Conservation (phyloP, 2,329 filamentous ascomycete genomes). For the Gyromitra esculenta region DNA sequence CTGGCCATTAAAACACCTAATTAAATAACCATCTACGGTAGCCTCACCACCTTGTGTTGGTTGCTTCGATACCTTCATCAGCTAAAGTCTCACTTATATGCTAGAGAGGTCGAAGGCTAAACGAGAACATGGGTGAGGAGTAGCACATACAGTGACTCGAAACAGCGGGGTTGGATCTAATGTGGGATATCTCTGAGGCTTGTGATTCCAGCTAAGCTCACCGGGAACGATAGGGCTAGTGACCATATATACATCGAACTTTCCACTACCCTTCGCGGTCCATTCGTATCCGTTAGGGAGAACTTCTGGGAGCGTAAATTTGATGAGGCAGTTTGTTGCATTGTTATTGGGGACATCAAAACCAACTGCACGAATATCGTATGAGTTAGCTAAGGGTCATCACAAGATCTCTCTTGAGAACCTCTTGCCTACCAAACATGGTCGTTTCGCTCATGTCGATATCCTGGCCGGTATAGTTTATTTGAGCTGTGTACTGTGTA, state of each 20-base stretch:
- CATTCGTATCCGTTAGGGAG: constrained; percentile 45
- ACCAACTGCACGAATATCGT: constrained; percentile 34
- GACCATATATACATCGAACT: constrained; percentile 49
- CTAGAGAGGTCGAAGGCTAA: background rate
- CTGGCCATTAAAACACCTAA: constrained; percentile 49
- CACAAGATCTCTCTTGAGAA: background rate
- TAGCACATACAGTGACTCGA: constrained; percentile 40
- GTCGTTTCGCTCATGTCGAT: constrained; percentile 30
- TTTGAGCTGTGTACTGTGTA: constrained; percentile 46
- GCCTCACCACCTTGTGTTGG: constrained; percentile 44
- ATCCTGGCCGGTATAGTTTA: constrained; percentile 36
- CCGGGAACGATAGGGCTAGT: constrained; percentile 39
- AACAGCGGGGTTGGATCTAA: constrained; percentile 33
- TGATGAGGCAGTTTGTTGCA: constrained; percentile 44
- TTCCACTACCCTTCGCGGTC: constrained; percentile 43
- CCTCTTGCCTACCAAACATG: constrained; percentile 30
- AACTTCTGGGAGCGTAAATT: constrained; percentile 35
- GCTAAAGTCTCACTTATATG: background rate
- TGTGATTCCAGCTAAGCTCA: constrained; percentile 46
- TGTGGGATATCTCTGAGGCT: constrained; percentile 35
- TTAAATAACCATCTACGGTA: constrained; percentile 23
- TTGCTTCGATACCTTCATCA: constrained; percentile 38
- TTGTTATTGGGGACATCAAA: constrained; percentile 48
- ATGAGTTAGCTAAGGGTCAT: background rate
- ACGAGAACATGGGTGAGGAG: background rate